phyloP scores from a whole-genome alignment of 257 asterid genomes.

The Solanum acaule region DNA sequence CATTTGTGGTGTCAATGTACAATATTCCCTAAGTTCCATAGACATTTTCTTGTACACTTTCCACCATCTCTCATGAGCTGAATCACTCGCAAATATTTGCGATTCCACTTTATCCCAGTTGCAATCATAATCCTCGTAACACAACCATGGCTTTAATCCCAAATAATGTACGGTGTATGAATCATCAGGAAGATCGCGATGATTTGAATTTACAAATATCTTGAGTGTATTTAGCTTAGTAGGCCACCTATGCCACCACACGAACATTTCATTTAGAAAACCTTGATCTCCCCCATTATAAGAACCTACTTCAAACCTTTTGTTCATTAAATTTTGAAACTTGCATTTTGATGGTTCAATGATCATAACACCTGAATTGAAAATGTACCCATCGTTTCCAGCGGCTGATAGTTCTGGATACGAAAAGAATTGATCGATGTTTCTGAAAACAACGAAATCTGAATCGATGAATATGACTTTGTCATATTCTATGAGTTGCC shows the following conservation, averaged over 20 bases:
- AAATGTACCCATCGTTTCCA: slow-evolving; percentile 21
- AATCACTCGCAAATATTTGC: slow-evolving; percentile 50
- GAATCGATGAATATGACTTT: slow-evolving; percentile 68
- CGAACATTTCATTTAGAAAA: slow-evolving; percentile 52
- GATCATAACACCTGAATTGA: slow-evolving; percentile 74
- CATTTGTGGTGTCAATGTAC: slow-evolving; percentile 33
- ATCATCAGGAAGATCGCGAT: slow-evolving; percentile 4
- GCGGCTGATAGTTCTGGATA: slow-evolving; percentile 51
- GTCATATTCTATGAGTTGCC: slow-evolving; percentile 57
- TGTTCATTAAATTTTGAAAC: slow-evolving; percentile 41
- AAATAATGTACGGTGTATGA: slow-evolving; percentile 44
- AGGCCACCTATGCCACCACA: slow-evolving; percentile 82
- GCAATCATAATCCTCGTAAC: slow-evolving; percentile 67
- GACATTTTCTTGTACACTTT: slow-evolving; percentile 39
- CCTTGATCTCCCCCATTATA: slow-evolving; percentile 88
- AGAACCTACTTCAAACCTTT: slow-evolving; percentile 25
- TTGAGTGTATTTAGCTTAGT: slow-evolving; percentile 33
- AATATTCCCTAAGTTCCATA: slow-evolving; percentile 21
- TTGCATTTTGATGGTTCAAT: slow-evolving; percentile 64
- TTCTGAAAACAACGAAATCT: slow-evolving; percentile 39
- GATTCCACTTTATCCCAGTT: slow-evolving; percentile 40
- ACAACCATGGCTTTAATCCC: slow-evolving; percentile 79
- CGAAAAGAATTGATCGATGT: slow-evolving; percentile 40
- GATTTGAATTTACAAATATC: slow-evolving; percentile 7
- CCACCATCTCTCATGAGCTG: slow-evolving; percentile 63